A percentile compares a stretch with the other conserved stretches of the same genome.
These are phyloP conservation scores for Microbotryomycetes sp. DNA, from an alignment of 1,284 basidiomycete genomes.

Conservation along the genomic window DNA sequence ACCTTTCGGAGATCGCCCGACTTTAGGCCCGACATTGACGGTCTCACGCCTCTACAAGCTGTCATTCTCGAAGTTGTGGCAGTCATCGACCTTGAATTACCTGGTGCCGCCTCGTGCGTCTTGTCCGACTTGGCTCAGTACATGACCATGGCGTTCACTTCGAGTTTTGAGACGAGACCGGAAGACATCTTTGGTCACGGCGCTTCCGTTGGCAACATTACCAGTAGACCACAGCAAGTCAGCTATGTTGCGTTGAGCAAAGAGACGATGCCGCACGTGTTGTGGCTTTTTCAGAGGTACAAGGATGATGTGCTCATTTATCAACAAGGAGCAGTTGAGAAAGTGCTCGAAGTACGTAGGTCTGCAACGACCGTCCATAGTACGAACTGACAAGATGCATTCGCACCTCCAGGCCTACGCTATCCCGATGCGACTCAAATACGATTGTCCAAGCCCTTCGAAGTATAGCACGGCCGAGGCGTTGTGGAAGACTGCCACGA, in stretches of 20 bases:
- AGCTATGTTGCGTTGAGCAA: conserved; percentile 84
- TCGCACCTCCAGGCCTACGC: conserved; percentile 61
- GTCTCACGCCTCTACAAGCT: conserved; percentile 68
- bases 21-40: conserved; percentile 78
- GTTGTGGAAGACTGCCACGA: conserved; percentile 78
- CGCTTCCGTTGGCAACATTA: too few species aligned
- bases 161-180: conserved; percentile 56
- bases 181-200: conserved; percentile 15
- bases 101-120: conserved; percentile 62
- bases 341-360: conserved; percentile 63
- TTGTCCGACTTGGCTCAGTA: conserved; percentile 79
- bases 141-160: conserved; percentile 72
- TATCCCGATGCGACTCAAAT: conserved; percentile 87
- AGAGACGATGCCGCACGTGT: conserved; percentile 73
- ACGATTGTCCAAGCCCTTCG: conserved; percentile 81
- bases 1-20: conserved; percentile 77
- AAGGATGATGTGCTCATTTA: conserved; percentile 61
- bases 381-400: too few species aligned
- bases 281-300: conserved; percentile 57
- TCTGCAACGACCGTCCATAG: not conserved
- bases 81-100: conserved; percentile 56
- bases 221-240: conserved; percentile 48
- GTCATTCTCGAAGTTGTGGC: conserved; percentile 64
- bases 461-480: conserved; percentile 68
- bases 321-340: conserved; percentile 72